These are phyloP conservation scores for Alternaria burnsii DNA, from an alignment of 2,329 filamentous ascomycete genomes.

Conservation along the genomic window DNA sequence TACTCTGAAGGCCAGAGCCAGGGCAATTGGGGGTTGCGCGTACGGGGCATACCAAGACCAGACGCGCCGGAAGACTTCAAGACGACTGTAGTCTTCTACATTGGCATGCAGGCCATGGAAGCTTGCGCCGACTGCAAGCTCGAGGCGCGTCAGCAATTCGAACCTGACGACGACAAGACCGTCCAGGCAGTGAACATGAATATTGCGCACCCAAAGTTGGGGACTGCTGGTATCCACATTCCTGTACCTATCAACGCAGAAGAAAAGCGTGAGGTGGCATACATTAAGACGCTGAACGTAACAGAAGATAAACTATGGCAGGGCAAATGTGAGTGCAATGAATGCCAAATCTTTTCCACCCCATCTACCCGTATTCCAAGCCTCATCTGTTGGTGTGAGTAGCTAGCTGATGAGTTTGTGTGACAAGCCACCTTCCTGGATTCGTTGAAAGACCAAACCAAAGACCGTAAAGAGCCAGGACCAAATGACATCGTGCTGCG, in stretches of 20 bases:
- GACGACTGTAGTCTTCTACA: conserved; percentile 82
- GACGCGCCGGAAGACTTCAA: conserved; percentile 71
- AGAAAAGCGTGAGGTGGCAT: conserved; percentile 70
- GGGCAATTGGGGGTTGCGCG: conserved; percentile 87
- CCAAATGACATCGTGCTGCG: conserved; percentile 54
- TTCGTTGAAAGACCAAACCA: conserved; percentile 68
- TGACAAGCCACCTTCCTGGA: conserved; percentile 66
- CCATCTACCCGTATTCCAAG: too few species aligned
- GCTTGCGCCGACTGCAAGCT: conserved; percentile 57
- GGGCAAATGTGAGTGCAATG: conserved; percentile 65
- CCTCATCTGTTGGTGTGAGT: background rate
- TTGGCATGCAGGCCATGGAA: conserved; percentile 76
- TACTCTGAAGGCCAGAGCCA: conserved; percentile 83
- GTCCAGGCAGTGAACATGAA: conserved; percentile 70
- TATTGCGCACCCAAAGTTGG: conserved; percentile 74
- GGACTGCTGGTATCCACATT: conserved; percentile 79
- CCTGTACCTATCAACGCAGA: conserved; percentile 66
- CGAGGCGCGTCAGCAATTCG: conserved; percentile 64
- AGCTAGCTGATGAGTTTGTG: conserved; percentile 35
- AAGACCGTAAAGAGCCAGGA: conserved; percentile 19
- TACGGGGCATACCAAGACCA: conserved; percentile 78
- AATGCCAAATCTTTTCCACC: background rate
- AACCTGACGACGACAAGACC: conserved; percentile 55
- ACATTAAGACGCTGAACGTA: conserved; percentile 71
- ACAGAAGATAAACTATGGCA: conserved; percentile 79